Base-by-base conservation (phyloP, 495 filamentous ascomycete species). In the Stereocaulon alpinum region DNA sequence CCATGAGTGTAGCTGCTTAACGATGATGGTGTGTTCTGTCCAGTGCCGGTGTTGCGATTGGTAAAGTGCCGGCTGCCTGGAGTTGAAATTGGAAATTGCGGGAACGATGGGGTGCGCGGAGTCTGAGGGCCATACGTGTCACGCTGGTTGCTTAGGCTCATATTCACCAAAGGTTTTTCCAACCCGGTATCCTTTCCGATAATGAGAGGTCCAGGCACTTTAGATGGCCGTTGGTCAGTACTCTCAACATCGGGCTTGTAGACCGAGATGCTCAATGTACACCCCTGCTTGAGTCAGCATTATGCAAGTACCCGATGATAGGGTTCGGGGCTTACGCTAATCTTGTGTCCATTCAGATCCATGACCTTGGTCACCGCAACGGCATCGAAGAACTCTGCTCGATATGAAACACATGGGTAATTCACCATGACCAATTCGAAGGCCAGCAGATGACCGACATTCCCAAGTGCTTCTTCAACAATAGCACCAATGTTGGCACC, bases 381-480 rank as follows among this genome's bases (percentile, higher is more conserved):
- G 40, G 67, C 69, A 48, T 86, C 80, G 49, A 71, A 78, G 66
- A 78, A 88, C 61, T 88, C 85, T 10, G 68, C 60, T 59, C 70
- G 71, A 62, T 70, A 76, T 15, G 71, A 62, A 20, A 64, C 58
- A 30, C 68, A 60, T 30, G 68, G 71, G 37, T 72, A 67, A 12
- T 74, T 69, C 14, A 68, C 61, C 40, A 50, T 66, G 30, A 72
- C 64, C 6, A 66, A 61, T 56, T 77, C 72, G 54, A 81, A 79
- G 1, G 79, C 76, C 61, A 70, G 71, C 24, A 88, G 66, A 50
- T 77, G 73, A 4, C 83, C 83, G 61, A 83, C 77, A 1, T 70
- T 70, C 52, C 72, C 71, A 18, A 83, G 68, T 40, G 82, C 67
- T 11, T 69, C 69, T 45, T 76, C 74, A 2, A 85, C 60, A 17